Evolutionary conservation across 1,284 basidiomycete genomes (phyloP), one percentile per base, ranked within the genome.

Genomic region (Microbotryum intermedium): DNA sequence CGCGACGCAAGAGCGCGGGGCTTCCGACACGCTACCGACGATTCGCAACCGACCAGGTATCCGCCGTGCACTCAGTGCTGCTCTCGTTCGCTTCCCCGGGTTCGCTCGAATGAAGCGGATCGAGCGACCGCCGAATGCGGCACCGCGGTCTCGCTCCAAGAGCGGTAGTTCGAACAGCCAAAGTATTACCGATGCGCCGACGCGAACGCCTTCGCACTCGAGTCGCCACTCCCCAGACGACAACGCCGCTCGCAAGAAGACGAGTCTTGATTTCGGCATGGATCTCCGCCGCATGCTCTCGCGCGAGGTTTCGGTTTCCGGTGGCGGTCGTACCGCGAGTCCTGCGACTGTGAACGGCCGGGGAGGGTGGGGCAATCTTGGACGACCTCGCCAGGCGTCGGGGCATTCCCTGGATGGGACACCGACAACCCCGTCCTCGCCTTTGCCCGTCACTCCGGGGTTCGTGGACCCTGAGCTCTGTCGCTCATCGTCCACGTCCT

Each of bases 1-100:
- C 23, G 91, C 90, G 6, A 70, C 70, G 6, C 66, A 66, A 29
- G 64, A 63, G 39, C 64, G 66, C 23, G 59, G 60, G n/a, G 52
- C 55, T 6, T 50, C 56, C 53, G 57, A 61, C 47, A 48, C 58
- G 20, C 53, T 62, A 11, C 61, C 62, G 2, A 55, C 60, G 18
- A 62, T 69, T 39, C 56, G 67, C 25, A 66, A 64, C 45, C 62
- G 67, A 6, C 66, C 61, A 0, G 66, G 66, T 6, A 62, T 67
- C 29, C 63, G 63, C 3, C 60, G 62, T 13, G 66, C 66, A 3
- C 63, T 67, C 54, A 62, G 62, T 51, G 63, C 63, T 30, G 66
- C 66, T 2, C 61, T 67, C 42, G 57, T 64, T 16, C 53, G 56
- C 2, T 67, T 67, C 56, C 66, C 66, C 1, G 66, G 63, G 2